Evolutionary conservation across 169 alveolate genomes (phyloP).

Genomic region (Cryptosporidium xiaoi): DNA sequence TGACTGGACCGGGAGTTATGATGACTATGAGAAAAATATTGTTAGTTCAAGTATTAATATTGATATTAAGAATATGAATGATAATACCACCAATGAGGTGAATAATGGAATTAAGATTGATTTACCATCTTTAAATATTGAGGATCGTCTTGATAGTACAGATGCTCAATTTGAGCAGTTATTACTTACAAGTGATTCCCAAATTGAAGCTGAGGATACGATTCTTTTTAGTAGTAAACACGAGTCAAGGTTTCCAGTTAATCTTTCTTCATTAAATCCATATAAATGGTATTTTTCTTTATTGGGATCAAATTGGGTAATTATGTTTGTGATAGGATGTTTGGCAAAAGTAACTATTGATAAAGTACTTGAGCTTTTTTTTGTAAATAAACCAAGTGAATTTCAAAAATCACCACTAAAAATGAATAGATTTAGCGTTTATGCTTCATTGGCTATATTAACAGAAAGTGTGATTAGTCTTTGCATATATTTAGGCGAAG

Average conservation of each 20-base stretch:
- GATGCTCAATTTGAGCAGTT: conserved; percentile 41
- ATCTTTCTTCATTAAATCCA: conserved; percentile 1
- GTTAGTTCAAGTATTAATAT: not conserved
- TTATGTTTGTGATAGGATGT: conserved; percentile 46
- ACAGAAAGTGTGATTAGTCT: conserved; percentile 46
- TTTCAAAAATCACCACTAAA: not conserved
- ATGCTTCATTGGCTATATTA: conserved; percentile 31
- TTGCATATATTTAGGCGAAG: conserved; percentile 51
- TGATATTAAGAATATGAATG: not conserved
- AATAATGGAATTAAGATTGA: not conserved
- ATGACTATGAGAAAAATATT: conserved; percentile 9
- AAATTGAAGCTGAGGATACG: not conserved
- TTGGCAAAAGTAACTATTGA: conserved; percentile 37
- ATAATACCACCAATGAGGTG: not conserved
- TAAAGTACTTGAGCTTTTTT: conserved; percentile 36
- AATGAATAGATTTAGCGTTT: conserved; percentile 15
- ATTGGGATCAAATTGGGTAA: conserved; percentile 42
- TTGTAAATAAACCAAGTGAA: conserved; percentile 20
- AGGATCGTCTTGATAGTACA: conserved; percentile 45
- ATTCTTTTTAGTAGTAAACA: not conserved
- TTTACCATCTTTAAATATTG: not conserved
- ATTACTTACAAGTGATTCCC: not conserved
- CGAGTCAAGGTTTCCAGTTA: not conserved
- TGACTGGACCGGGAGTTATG: conserved; percentile 55
- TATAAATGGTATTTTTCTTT: conserved; percentile 55